Conservation (phyloP, 192 early-diverging fungal species). For the Coemansia sp. region DNA sequence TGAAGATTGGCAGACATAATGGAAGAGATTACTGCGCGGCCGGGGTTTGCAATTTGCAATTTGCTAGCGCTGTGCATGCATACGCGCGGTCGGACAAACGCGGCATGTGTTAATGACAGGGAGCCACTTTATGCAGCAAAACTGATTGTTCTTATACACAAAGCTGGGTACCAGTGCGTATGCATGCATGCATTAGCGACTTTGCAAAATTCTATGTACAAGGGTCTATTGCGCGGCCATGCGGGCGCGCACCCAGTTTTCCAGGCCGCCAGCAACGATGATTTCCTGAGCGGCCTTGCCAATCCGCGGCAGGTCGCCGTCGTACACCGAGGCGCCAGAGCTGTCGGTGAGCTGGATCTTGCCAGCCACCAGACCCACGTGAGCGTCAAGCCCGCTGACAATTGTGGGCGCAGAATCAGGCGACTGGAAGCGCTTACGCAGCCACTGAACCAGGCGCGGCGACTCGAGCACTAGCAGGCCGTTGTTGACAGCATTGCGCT, state of each 20-base stretch:
- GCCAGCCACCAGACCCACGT: conserved; percentile 74
- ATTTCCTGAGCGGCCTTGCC: conserved; percentile 98
- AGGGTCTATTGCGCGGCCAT: conserved; percentile 35
- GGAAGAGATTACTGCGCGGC: too few relatives aligned
- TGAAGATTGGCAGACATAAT: too few relatives aligned
- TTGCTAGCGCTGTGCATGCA: conserved; percentile 1
- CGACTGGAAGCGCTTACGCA: conserved; percentile 55
- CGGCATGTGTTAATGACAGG: not conserved
- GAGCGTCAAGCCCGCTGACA: conserved; percentile 73
- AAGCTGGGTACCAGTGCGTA: not conserved
- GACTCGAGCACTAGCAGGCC: conserved; percentile 89
- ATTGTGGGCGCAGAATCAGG: conserved; percentile 57
- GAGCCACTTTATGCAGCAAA: conserved; percentile 4
- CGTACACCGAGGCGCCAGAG: conserved; percentile 18
- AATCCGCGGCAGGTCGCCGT: conserved; percentile 57
- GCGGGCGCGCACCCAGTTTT: conserved; percentile 88
- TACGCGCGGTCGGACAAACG: not conserved
- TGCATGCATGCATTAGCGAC: not conserved
- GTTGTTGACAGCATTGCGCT: conserved; percentile 99
- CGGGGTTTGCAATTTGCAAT: too few relatives aligned
- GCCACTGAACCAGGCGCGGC: conserved; percentile 74
- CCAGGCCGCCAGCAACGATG: conserved; percentile 89
- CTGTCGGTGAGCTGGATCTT: conserved; percentile 41
- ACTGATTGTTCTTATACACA: not conserved
- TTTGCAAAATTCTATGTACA: conserved; percentile 7